A percentile compares a stretch with the other conserved stretches of the same genome.
These are phyloP conservation scores for Daldinia sp. DNA, from an alignment of 2,329 filamentous ascomycete genomes.

Conservation along the genomic window DNA sequence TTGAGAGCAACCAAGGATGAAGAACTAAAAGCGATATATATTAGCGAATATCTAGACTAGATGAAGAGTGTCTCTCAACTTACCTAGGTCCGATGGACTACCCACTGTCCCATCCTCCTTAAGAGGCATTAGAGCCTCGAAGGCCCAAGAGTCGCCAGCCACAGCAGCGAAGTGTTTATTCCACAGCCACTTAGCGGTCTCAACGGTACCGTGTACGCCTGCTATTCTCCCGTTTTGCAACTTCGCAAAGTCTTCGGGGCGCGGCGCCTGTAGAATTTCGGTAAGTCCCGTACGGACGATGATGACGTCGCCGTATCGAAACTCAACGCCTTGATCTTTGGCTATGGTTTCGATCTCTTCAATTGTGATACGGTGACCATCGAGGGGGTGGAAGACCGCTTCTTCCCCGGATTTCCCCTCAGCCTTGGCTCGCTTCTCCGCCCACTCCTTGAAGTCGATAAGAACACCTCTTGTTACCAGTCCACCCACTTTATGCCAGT, in stretches of 20 bases:
- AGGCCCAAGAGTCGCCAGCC: slow-evolving; percentile 68
- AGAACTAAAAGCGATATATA: slow-evolving; percentile 47
- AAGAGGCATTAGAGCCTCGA: slow-evolving; percentile 69
- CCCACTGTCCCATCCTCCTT: slow-evolving; percentile 51
- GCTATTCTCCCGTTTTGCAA: slow-evolving; percentile 44
- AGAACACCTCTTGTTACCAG: slow-evolving; percentile 64
- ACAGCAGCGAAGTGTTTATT: slow-evolving; percentile 73
- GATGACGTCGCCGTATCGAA: slow-evolving; percentile 72
- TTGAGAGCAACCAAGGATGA: slow-evolving; percentile 57
- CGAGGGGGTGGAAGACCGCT: slow-evolving; percentile 60
- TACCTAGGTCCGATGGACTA: slow-evolving; percentile 50
- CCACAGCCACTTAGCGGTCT: slow-evolving; percentile 71
- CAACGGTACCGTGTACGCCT: slow-evolving; percentile 57
- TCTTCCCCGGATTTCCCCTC: slow-evolving; percentile 53
- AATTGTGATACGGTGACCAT: slow-evolving; percentile 61
- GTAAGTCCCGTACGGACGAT: slow-evolving; percentile 71
- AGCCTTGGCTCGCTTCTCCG: slow-evolving; percentile 53
- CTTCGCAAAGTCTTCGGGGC: slow-evolving; percentile 47
- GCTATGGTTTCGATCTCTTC: slow-evolving; percentile 66
- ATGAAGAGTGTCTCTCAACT: slow-evolving; percentile 29
- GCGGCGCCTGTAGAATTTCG: slow-evolving; percentile 62
- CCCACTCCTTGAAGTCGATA: slow-evolving; percentile 59
- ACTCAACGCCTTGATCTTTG: slow-evolving; percentile 66
- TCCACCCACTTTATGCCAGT: slow-evolving; percentile 62
- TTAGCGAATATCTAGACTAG: not conserved